These are phyloP conservation scores for Parastagonospora nodorum DNA, from an alignment of 2,329 filamentous ascomycete species.

Conservation along the genomic window DNA sequence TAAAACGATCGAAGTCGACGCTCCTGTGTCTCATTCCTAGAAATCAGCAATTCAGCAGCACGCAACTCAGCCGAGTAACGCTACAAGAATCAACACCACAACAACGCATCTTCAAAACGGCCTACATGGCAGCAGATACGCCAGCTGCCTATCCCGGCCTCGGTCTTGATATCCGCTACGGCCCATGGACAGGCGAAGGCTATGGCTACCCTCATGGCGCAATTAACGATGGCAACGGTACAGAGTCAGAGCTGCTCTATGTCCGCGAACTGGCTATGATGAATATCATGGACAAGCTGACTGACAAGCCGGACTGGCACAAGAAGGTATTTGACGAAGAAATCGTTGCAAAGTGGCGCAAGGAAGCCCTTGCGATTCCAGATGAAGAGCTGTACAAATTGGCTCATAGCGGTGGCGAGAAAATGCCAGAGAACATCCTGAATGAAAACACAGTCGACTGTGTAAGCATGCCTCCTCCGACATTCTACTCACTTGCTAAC, in stretches of 20 bases:
- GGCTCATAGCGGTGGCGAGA: not conserved
- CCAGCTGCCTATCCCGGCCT: too few relatives aligned
- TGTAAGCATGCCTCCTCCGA: constrained; percentile 11
- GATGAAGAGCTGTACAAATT: constrained; percentile 18
- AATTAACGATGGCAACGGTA: constrained; percentile 8
- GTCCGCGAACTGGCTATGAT: constrained; percentile 49
- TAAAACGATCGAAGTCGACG: too few relatives aligned
- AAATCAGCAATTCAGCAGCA: too few relatives aligned
- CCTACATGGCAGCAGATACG: too few relatives aligned
- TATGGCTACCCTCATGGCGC: constrained; percentile 19
- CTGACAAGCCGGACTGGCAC: constrained; percentile 49
- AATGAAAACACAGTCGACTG: constrained; percentile 13
- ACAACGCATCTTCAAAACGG: too few relatives aligned
- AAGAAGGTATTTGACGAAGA: constrained; percentile 46
- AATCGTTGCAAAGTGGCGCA: constrained; percentile 29
- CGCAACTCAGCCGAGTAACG: too few relatives aligned
- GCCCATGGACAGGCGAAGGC: too few relatives aligned
- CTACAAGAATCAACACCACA: too few relatives aligned
- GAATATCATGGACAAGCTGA: constrained; percentile 46
- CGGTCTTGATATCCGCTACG: too few relatives aligned
- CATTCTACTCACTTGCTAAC: not conserved
- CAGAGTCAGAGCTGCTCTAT: constrained; percentile 22
- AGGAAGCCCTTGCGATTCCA: constrained; percentile 26
- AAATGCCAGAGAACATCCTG: constrained; percentile 15
- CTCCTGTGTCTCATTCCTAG: too few relatives aligned